These are phyloP conservation scores for Angomonas deanei DNA, from an alignment of 208 protist species.

Conservation along the genomic window DNA sequence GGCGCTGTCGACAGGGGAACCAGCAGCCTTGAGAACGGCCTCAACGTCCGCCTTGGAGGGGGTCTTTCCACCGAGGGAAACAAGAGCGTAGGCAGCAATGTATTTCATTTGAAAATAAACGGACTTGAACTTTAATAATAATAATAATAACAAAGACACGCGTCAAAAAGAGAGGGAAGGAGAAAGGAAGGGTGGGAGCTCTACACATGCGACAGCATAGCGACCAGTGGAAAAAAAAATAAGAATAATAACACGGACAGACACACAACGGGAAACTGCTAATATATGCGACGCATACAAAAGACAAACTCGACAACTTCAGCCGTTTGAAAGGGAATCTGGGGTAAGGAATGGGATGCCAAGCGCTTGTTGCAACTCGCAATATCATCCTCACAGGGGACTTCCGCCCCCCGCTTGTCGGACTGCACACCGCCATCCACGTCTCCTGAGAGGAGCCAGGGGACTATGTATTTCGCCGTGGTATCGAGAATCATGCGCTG, in stretches of 20 bases:
- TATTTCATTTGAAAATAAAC: slow-evolving; percentile 72
- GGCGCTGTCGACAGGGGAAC: slow-evolving; percentile 62
- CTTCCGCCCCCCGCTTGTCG: too few relatives aligned
- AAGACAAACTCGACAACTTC: too few relatives aligned
- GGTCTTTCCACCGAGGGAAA: slow-evolving; percentile 71
- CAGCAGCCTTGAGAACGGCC: slow-evolving; percentile 88
- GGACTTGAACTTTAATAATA: background rate
- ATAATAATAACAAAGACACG: slow-evolving; percentile 9
- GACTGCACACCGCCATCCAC: background rate
- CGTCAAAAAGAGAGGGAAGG: slow-evolving; percentile 7
- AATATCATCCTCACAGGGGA: too few relatives aligned
- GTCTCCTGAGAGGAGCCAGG: background rate
- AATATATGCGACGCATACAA: background rate
- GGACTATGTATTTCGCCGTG: background rate
- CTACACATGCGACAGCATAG: background rate
- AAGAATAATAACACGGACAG: background rate
- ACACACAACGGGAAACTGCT: background rate
- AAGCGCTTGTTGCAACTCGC: too few relatives aligned
- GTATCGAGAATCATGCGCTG: background rate
- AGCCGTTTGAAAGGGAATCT: too few relatives aligned
- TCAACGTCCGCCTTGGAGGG: slow-evolving; percentile 80
- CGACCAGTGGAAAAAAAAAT: slow-evolving; percentile 5
- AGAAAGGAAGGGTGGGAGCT: background rate
- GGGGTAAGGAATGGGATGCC: too few relatives aligned
- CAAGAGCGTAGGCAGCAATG: slow-evolving; percentile 91